These are phyloP conservation scores for Phtheirospermum japonicum DNA, from an alignment of 257 asterid genomes.

Conservation along the genomic window DNA sequence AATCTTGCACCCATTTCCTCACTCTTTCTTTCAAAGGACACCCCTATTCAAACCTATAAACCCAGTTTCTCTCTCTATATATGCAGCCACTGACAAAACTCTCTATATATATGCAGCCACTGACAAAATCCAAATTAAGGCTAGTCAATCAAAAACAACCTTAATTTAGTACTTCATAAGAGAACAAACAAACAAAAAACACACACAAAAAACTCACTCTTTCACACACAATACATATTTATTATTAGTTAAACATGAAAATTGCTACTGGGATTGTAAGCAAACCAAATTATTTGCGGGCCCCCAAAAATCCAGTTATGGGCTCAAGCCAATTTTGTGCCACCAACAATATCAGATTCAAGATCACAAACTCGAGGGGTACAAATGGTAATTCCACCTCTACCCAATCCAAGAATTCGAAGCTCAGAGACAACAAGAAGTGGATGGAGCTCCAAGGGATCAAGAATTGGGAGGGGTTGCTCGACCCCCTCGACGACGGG, in stretches of 20 bases:
- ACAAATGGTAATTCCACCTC: constrained; percentile 10
- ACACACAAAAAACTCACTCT: neutral
- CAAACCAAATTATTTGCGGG: constrained; percentile 26
- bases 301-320: neutral
- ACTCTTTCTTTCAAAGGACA: constrained; percentile 17
- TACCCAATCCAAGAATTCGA: constrained; percentile 29
- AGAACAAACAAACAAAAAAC: no score
- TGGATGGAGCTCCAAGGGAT: constrained; percentile 91
- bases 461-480: constrained; percentile 90
- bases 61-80: constrained; percentile 20
- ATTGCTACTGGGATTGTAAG: constrained; percentile 28
- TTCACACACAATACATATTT: neutral
- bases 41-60: constrained; percentile 25
- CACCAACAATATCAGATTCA: neutral
- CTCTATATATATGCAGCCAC: constrained; percentile 2
- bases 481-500: constrained; percentile 77
- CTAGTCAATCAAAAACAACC: neutral
- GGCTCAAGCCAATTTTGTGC: constrained; percentile 2
- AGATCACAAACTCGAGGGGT: constrained; percentile 32
- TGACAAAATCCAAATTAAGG: no score
- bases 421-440: constrained; percentile 37
- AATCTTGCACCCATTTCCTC: constrained; percentile 26
- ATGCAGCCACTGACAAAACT: constrained; percentile 7
- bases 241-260: constrained; percentile 30
- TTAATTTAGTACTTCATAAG: no score